Conservation (phyloP, 73 alveolate species). For the Tetrahymena elliotti region DNA sequence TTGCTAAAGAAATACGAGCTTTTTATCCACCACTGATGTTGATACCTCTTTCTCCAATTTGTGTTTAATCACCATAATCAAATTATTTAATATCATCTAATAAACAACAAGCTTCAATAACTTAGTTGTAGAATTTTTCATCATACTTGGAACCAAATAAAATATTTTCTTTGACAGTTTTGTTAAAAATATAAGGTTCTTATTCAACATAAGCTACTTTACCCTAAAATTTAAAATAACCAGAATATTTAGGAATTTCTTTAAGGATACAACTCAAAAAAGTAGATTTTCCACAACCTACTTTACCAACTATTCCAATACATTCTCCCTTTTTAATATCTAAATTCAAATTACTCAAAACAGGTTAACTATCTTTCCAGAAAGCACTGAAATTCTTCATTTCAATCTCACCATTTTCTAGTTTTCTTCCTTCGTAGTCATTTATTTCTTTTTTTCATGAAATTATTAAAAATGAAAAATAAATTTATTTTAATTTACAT, state of each 20-base stretch:
- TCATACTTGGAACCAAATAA: slow-evolving; percentile 48
- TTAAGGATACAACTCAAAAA: slow-evolving; percentile 48
- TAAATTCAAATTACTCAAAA: slow-evolving; percentile 35
- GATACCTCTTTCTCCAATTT: slow-evolving; percentile 75
- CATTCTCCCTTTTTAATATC: slow-evolving; percentile 46
- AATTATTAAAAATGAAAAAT: not conserved
- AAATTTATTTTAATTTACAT: not conserved
- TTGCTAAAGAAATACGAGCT: slow-evolving; percentile 73
- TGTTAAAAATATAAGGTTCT: slow-evolving; percentile 15
- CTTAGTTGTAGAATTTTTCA: slow-evolving; percentile 50
- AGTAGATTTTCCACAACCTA: slow-evolving; percentile 68
- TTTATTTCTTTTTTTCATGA: not conserved
- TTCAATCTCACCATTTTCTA: not conserved
- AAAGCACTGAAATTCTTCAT: slow-evolving; percentile 4
- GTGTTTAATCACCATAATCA: slow-evolving; percentile 64
- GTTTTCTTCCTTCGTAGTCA: not conserved
- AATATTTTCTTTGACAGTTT: slow-evolving; percentile 48
- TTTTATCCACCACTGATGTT: slow-evolving; percentile 77
- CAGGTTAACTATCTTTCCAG: slow-evolving; percentile 21
- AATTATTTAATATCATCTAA: slow-evolving; percentile 49
- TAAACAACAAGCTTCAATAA: slow-evolving; percentile 50
- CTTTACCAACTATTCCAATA: slow-evolving; percentile 60
- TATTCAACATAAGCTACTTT: slow-evolving; percentile 12
- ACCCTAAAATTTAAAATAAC: slow-evolving; percentile 8
- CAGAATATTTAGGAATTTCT: slow-evolving; percentile 28